Evolutionary conservation across 805 yeast species (phyloP), one percentile per base, ranked within the genome.

Genomic region (Ogataea angusta): DNA sequence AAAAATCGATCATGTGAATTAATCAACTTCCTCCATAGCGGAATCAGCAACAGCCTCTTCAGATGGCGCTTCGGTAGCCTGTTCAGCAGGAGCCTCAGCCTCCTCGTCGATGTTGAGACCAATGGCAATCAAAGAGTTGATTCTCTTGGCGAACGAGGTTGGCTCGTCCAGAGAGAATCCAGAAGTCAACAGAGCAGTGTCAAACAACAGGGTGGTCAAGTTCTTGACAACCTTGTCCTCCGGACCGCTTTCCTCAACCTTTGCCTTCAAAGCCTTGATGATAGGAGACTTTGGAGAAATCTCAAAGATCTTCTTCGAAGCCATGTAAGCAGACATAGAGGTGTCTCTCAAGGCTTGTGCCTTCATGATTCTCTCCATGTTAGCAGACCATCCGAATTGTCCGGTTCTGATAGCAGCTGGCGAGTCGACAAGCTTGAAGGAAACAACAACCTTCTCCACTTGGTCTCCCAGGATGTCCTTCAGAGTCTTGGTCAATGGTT

Each of bases 311-410:
- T 93, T 93, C 89, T 93, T 93, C 42, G 99, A 93, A 35, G 98
- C 85, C 99, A 93, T 93, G 93, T 93, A 93, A 50, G 96, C 81
- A 30, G 98, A 89, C 99, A 93, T 93, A 59, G 95, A 79, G 59
- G 95, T 86, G 72, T 93, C 99, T 78, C 98, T 89, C 63, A 93
- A 77, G 60, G 99, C 99, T 79, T 93, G 99, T 49, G 99, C 99
- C 80, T 93, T 93, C 99, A 93, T 93, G 80, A 93, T 93, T 85
- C 99, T 91, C 80, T 93, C 99, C 99, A 93, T 93, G 80, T 93
- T 93, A 64, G 99, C 99, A 57, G 99, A 93, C 99, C 99, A 93
- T 70, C 99, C 99, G 70, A 93, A 93, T 78, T 93, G 98, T 58
- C 97, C 98, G 57, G 99, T 93, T 82, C 99, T 89, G 69, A 93